Base-by-base conservation (phyloP, 1,284 basidiomycete species). In the Puccinia polysora region DNA sequence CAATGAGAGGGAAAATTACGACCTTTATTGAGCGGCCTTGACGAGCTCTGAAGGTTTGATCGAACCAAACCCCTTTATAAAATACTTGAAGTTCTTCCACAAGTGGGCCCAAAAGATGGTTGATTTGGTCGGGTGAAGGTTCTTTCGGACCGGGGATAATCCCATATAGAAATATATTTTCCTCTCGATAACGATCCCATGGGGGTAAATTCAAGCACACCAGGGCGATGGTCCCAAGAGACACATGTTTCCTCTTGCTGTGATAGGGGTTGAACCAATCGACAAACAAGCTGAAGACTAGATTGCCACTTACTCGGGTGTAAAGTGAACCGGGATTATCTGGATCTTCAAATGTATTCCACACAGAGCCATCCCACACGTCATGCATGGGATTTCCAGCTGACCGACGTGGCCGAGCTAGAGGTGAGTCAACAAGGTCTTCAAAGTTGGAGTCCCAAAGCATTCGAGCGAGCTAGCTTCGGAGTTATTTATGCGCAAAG, bases 141-240 rank as follows among this genome's bases (percentile, higher is more conserved):
- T 69, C 65, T 18, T 59, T 53, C 18, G 64, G 64, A 7, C 64
- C 64, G 25, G 64, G 49, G 2, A 58, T 56, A 5, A 56, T 68
- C 0, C 55, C 65, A 59, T 30, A 47, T 0, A 69, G 28, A 50
- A 59, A 69, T 36, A 69, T 50, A 47, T 69, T 58, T 38, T 69
- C 65, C 15, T 45, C 43, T 59, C 30, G 28, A n/a, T 59, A 60
- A 30, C 43, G 56, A 20, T 59, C 30, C 36, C 43, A 30, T 15
- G 65, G 65, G n/a, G 53, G 55, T 14, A 69, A 23, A 55, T 69
- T 62, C 38, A 70, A 52, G 56, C 67, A 70, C 15, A 52, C 40
- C 4, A 70, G 67, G 25, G 47, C 23, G 7, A 70, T 60, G 2
- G 32, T 38, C 0, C 58, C 67, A 8, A 70, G 30, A 30, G 56